phyloP scores from a whole-genome alignment of 805 yeast species.

The Nematodospora valgi region DNA sequence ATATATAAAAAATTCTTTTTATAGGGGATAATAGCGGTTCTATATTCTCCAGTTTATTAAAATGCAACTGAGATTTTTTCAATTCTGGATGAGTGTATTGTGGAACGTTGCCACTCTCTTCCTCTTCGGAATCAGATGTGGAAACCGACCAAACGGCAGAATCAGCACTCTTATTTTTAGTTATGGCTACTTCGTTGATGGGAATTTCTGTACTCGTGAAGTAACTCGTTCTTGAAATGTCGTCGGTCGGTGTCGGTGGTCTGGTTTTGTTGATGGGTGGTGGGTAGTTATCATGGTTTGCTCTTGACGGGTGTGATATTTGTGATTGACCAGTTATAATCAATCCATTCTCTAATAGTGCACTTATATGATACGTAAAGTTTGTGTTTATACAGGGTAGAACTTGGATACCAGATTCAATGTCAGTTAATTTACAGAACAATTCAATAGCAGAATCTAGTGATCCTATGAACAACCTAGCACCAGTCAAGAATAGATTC shows the following conservation, averaged over 20 bases:
- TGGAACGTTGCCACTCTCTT: slow-evolving; percentile 59
- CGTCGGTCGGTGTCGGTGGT: slow-evolving; percentile 20
- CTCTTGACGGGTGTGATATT: slow-evolving; percentile 76
- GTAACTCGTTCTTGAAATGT: not conserved
- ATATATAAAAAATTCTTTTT: slow-evolving; percentile 69
- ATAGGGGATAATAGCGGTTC: slow-evolving; percentile 73
- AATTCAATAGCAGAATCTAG: slow-evolving; percentile 81
- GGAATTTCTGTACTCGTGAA: slow-evolving; percentile 5
- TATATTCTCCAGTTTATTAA: slow-evolving; percentile 53
- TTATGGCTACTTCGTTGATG: slow-evolving; percentile 9
- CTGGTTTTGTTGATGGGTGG: slow-evolving; percentile 23
- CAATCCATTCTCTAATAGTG: slow-evolving; percentile 62
- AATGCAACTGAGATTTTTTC: slow-evolving; percentile 68
- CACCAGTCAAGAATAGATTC: slow-evolving; percentile 78
- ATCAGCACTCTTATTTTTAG: slow-evolving; percentile 1
- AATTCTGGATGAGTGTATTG: slow-evolving; percentile 79
- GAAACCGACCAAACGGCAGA: not conserved
- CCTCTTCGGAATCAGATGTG: slow-evolving; percentile 19
- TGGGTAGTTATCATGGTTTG: slow-evolving; percentile 22
- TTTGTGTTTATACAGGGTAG: slow-evolving; percentile 82
- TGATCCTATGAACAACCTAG: slow-evolving; percentile 77
- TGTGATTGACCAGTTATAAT: slow-evolving; percentile 88
- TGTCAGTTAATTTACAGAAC: slow-evolving; percentile 58
- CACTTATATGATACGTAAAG: slow-evolving; percentile 83
- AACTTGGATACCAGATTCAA: slow-evolving; percentile 52